Evolutionary conservation across 768 basidiomycete genomes (phyloP).

Genomic region (Heimioporus sp.): DNA sequence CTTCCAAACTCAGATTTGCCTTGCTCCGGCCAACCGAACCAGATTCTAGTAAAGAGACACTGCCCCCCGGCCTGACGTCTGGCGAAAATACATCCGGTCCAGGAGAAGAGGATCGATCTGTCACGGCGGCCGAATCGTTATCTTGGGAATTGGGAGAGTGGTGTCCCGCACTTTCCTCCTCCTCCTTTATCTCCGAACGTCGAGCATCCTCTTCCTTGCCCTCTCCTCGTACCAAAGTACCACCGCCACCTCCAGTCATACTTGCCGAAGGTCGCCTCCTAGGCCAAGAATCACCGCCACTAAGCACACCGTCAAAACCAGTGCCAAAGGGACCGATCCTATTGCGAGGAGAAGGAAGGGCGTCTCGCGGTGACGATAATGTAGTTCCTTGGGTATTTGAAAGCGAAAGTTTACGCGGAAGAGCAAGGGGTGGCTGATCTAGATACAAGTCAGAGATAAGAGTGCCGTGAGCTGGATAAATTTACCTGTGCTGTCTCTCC

Average conservation of each 20-base stretch:
- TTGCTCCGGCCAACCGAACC: slow-evolving; percentile 10
- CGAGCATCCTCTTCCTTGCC: slow-evolving; percentile 40
- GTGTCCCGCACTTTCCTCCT: slow-evolving; percentile 40
- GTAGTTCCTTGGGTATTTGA: slow-evolving; percentile 54
- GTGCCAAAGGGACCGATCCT: slow-evolving; percentile 55
- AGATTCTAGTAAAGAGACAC: slow-evolving; percentile 6
- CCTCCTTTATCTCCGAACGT: slow-evolving; percentile 55
- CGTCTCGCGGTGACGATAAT: slow-evolving; percentile 58
- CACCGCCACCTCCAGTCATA: slow-evolving; percentile 39
- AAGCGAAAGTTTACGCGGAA: slow-evolving; percentile 69
- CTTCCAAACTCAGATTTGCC: slow-evolving; percentile 15
- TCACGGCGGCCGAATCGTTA: slow-evolving; percentile 3
- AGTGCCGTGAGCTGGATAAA: neutral
- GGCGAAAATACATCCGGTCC: slow-evolving; percentile 7
- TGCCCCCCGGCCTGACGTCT: slow-evolving; percentile 5
- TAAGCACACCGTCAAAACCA: slow-evolving; percentile 73
- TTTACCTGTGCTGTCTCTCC: slow-evolving; percentile 70
- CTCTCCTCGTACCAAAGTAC: slow-evolving; percentile 39
- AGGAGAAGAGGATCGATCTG: slow-evolving; percentile 12
- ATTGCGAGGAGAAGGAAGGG: slow-evolving; percentile 61
- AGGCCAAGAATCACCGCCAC: slow-evolving; percentile 67
- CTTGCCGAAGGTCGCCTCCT: slow-evolving; percentile 63
- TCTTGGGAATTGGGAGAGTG: slow-evolving; percentile 5
- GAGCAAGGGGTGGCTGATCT: slow-evolving; percentile 58
- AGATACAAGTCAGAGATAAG: slow-evolving; percentile 9